Evolutionary conservation across 73 alveolate genomes (phyloP).

Genomic region (Symbiodinium pilosum): DNA sequence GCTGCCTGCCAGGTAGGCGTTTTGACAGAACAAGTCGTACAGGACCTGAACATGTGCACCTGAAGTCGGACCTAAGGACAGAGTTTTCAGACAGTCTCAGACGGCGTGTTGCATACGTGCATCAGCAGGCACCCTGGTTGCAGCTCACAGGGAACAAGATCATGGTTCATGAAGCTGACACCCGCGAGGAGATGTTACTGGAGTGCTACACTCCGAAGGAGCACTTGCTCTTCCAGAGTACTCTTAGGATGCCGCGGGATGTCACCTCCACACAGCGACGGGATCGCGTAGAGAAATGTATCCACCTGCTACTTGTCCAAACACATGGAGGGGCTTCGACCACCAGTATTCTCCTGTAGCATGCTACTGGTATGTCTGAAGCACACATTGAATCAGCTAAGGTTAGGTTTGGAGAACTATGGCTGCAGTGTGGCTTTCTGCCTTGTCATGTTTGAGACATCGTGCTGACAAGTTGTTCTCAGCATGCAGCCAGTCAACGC

Average conservation of each 20-base stretch:
- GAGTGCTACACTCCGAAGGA: conserved; percentile 65
- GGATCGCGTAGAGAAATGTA: conserved; percentile 24
- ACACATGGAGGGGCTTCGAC: no score
- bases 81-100: background rate
- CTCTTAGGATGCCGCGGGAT: conserved; percentile 48
- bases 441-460: no score
- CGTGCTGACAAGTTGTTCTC: no score
- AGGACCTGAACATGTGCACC: no score
- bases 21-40: no score
- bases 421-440: background rate
- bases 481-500: no score
- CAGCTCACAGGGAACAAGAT: background rate
- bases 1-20: no score
- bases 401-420: conserved; percentile 24
- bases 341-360: no score
- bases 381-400: no score
- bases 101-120: conserved; percentile 49
- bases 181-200: conserved; percentile 56
- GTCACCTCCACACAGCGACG: conserved; percentile 19
- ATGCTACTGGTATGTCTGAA: no score
- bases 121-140: conserved; percentile 30
- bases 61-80: background rate
- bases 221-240: conserved; percentile 74
- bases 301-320: conserved; percentile 30
- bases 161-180: no score